A percentile compares a stretch with the other conserved stretches of the same genome.
These are phyloP conservation scores for Fraxinus dipetala DNA, from an alignment of 305 asterid species.

Conservation along the genomic window DNA sequence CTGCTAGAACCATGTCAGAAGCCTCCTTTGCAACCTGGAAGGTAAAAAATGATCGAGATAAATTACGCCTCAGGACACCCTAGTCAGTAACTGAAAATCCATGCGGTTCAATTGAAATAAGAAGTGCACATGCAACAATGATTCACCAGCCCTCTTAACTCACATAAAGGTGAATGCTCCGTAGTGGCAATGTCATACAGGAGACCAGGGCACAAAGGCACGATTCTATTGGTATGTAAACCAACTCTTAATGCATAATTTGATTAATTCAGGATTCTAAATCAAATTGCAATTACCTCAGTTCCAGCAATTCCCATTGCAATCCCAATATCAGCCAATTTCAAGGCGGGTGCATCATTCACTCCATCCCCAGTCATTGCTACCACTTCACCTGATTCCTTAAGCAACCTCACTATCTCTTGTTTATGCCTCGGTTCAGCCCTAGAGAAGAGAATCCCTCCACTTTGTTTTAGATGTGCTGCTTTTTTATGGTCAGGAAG, in stretches of 20 bases:
- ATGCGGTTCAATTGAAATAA: neutral
- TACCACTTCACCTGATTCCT: slow-evolving; percentile 88
- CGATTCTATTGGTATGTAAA: no score
- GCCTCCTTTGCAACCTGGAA: slow-evolving; percentile 98
- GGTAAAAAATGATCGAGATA: neutral
- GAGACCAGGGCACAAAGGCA: no score
- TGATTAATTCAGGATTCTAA: neutral
- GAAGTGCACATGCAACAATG: neutral
- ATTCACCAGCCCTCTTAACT: no score
- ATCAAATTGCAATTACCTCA: slow-evolving; percentile 45
- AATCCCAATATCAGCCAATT: slow-evolving; percentile 90
- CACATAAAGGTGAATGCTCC: no score
- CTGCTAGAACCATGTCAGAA: slow-evolving; percentile 99
- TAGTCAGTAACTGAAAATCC: neutral
- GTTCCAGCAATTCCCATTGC: slow-evolving; percentile 96
- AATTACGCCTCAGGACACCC: neutral
- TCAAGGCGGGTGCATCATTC: slow-evolving; percentile 92
- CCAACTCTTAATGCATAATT: neutral
- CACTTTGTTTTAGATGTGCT: slow-evolving; percentile 51
- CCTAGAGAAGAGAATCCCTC: slow-evolving; percentile 88
- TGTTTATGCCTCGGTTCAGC: slow-evolving; percentile 96
- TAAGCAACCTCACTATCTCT: slow-evolving; percentile 88
- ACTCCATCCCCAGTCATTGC: slow-evolving; percentile 99
- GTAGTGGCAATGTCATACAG: no score
- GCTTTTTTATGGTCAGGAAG: slow-evolving; percentile 41